Evolutionary conservation across 1,284 basidiomycete genomes (phyloP), one percentile per base, ranked within the genome.

Genomic region (Cryptococcus deneoformans): DNA sequence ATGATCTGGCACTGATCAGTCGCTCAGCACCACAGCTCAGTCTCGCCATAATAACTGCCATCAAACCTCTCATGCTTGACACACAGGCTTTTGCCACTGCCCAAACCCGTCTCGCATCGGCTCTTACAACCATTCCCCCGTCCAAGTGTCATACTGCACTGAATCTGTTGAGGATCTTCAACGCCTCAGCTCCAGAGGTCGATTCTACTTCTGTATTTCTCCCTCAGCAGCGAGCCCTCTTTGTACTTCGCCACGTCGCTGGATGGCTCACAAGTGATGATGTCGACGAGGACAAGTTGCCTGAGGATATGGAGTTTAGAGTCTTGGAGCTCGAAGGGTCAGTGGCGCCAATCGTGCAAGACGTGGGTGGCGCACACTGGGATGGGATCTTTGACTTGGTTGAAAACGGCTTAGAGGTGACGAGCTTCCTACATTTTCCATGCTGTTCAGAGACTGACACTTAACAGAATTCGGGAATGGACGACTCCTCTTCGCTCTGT

Each of bases 341-440:
- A 57, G 80, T 99, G 1, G 87, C 87, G 1, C 92, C 95, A 0
- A 89, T 98, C 50, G 79, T 99, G 53, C 93, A 98, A 73, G 89
- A 86, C 66, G 81, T 97, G 0, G 80, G 85, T 5, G 96, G 96
- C 0, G 81, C 83, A 0, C 96, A 98, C 73, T 95, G 95, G 90
- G 89, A 92, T 52, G 84, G 93, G 48, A 86, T 96, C 14, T 93
- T 92, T 70, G 93, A 98, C 72, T 77, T 97, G 6, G 75, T 96
- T 20, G 92, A 96, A 73, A 88, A 84, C 54, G 92, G 91, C 63
- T 80, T 98, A 1, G 92, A 95, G 82, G 90, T 91, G 61, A 60
- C 80, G 34, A 29, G 20, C 36, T 37, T 9, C n/a, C 8, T n/a
- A 51, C 49, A 20, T 39, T 6, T 42, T 8, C 14, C 38, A 24